These are phyloP conservation scores for Sindora glabra DNA, from an alignment of 306 rosid genomes.

Conservation along the genomic window DNA sequence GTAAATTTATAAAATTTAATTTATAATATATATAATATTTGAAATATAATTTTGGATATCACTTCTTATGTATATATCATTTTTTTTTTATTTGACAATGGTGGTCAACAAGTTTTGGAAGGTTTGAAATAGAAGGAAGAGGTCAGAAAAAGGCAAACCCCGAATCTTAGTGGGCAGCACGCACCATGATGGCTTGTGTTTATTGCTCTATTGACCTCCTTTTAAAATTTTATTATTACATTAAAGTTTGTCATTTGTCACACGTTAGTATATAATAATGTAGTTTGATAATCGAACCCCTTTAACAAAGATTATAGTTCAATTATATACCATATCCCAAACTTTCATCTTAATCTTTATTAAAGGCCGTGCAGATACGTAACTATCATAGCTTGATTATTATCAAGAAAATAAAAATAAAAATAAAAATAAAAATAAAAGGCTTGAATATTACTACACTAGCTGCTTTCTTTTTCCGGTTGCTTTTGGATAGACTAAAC, in stretches of 20 bases:
- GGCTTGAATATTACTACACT: not conserved
- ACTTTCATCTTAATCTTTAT: constrained; percentile 41
- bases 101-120: not conserved
- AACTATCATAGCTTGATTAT: constrained; percentile 6
- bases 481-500: not conserved
- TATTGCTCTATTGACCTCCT: too few species aligned
- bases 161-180: not conserved
- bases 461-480: not conserved
- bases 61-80: too few species aligned
- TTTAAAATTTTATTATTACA: too few species aligned
- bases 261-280: too few species aligned
- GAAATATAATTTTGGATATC: too few species aligned
- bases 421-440: not conserved
- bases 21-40: too few species aligned
- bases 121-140: not conserved
- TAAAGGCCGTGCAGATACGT: constrained; percentile 55
- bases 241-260: not conserved
- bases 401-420: too few species aligned
- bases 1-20: too few species aligned
- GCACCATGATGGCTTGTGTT: not conserved
- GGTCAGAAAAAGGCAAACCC: too few species aligned
- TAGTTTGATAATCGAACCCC: not conserved
- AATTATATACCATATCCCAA: constrained; percentile 22
- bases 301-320: constrained; percentile 9
- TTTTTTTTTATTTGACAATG: not conserved